Conservation (phyloP, 352 stramenopile genomes). For the Globisporangium mamillatum region DNA sequence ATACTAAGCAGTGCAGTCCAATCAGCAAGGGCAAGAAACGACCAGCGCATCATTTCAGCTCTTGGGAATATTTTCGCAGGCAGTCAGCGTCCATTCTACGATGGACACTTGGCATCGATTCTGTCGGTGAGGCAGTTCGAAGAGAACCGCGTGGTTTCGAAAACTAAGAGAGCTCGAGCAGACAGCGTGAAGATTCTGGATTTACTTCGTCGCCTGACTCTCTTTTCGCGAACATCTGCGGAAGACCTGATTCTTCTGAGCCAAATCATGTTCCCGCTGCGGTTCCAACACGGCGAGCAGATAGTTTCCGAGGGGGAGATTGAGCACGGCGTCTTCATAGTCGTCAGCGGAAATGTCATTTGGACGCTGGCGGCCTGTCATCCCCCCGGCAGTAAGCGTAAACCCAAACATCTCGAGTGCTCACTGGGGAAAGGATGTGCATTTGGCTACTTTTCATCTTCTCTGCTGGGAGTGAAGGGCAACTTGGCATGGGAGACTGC, state of each 20-base stretch:
- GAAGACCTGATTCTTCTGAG: background rate
- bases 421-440: background rate
- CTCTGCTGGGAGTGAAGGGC: background rate
- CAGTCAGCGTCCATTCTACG: constrained; percentile 1
- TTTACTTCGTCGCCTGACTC: background rate
- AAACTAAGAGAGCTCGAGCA: background rate
- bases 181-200: background rate
- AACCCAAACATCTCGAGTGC: background rate
- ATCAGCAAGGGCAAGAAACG: background rate
- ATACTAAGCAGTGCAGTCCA: background rate
- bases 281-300: background rate
- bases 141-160: background rate
- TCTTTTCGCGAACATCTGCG: background rate
- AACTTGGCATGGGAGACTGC: background rate
- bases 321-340: background rate
- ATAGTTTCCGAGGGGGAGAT: background rate
- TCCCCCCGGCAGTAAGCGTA: background rate
- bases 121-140: background rate
- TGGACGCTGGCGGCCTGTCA: background rate
- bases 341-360: background rate
- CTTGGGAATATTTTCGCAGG: background rate
- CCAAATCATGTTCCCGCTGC: background rate
- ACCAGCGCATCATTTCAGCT: background rate
- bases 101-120: background rate
- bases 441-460: background rate